Base-by-base conservation (phyloP, 2,329 filamentous ascomycete species). In the Aureobasidium mangrovei region DNA sequence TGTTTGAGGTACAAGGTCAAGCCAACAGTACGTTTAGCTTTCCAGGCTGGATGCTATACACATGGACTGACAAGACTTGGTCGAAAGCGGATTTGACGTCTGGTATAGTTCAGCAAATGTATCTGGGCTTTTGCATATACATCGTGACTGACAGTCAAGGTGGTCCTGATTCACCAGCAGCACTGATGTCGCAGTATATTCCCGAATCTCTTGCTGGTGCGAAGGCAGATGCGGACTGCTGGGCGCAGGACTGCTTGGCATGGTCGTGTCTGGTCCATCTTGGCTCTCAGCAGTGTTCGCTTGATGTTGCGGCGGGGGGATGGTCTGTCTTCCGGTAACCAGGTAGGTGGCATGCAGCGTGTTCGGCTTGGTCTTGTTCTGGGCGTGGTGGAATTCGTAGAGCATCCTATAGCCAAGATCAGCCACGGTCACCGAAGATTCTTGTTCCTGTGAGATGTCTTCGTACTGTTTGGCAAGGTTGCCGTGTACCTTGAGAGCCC, bases 311-410 rank as follows among this genome's bases (percentile, higher is more conserved):
- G n/a, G 18, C 7, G 35, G 28, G 3, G 5, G 9, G 9, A 57
- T 24, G n/a, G 41, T 24, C 63, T 81, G 85, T 26, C 74, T 79
- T 38, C 91, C 93, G 48, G 84, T 86, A 43, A 98, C 67, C 46
- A 96, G 74, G 70, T 96, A 98, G n/a, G 90, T 96, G 42, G 91
- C 93, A 71, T 94, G 82, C n/a, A 96, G 76, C 28, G 82, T 84
- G 26, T 82, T 79, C 0, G 86, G 77, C 57, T 83, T 85, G 68
- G 85, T 88, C 53, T 74, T 77, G 69, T 90, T 95, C 66, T 95
- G 86, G 55, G 77, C 80, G 58, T 78, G 77, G 68, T 96, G 82
- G 61, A 95, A 97, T 32, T 95, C 87, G 70, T 82, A 94, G 12
- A 91, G 81, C 80, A 93, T 94, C 68, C 85, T 95, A 36, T 1